Evolutionary conservation across 805 yeast genomes (phyloP).

Genomic region (Naumovozyma dairenensis): DNA sequence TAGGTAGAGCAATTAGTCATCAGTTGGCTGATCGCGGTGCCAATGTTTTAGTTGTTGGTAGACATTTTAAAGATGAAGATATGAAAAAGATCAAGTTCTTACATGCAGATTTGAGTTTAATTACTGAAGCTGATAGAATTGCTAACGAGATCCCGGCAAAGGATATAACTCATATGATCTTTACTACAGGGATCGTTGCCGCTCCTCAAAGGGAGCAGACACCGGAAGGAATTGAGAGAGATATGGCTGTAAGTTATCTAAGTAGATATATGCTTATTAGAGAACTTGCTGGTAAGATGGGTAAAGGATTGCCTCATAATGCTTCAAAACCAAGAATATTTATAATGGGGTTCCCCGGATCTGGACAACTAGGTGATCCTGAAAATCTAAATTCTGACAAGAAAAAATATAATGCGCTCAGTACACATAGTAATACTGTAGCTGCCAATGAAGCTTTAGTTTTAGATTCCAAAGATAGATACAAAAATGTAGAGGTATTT

Average conservation of each 20-base stretch:
- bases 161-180: constrained; percentile 24
- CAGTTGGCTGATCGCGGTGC: constrained; percentile 24
- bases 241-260: constrained; percentile 32
- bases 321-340: constrained; percentile 27
- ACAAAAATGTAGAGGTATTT: constrained; percentile 20
- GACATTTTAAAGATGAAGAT: constrained; percentile 27
- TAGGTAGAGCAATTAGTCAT: constrained; percentile 30
- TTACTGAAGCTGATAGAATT: constrained; percentile 18
- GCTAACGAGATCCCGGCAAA: constrained; percentile 18
- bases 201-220: constrained; percentile 26
- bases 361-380: constrained; percentile 24
- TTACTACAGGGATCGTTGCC: constrained; percentile 36
- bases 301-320: constrained; percentile 2
- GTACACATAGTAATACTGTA: constrained; percentile 34
- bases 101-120: constrained; percentile 29
- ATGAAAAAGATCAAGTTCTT: constrained; percentile 22
- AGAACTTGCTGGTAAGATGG: constrained; percentile 20
- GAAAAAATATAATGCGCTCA: constrained; percentile 19
- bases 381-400: constrained; percentile 30
- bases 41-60: constrained; percentile 30
- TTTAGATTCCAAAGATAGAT: constrained; percentile 12
- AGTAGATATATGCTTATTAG: constrained; percentile 29
- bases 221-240: constrained; percentile 31
- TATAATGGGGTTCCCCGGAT: constrained; percentile 34
- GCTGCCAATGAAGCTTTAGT: constrained; percentile 36